Evolutionary conservation across 441 rosid genomes (phyloP), one percentile per base, ranked within the genome.

Genomic region (Cnidoscolus chayamansa): DNA sequence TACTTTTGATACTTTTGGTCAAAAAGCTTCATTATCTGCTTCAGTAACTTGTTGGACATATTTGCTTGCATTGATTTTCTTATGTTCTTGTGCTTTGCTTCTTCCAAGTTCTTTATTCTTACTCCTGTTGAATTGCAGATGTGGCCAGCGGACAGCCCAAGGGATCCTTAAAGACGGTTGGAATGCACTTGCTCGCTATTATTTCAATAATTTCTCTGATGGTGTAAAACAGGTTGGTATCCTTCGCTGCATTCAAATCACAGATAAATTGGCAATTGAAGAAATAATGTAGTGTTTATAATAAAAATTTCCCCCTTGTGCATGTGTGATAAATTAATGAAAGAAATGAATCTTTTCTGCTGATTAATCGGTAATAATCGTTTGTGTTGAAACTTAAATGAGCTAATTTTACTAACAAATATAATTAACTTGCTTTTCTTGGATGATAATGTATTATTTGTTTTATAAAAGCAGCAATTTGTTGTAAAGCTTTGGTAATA

Each of bases 191-290:
- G 76, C 72, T 62, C 99, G 99, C 74, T 96, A 96, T 77, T 96
- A 96, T 79, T 84, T 91, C 73, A 96, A 96, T 78, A 96, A 96
- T 79, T 96, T 96, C 75, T 79, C 81, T 45, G 99, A 96, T 80
- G 99, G 99, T 83, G 91, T 85, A 68, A 96, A 79, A 79, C 93
- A 88, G 90, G 96, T 87, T 61, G n/a, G 74, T 16, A 60, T 70
- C 32, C 74, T 78, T 74, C 32, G 8, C 50, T 47, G 47, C 2
- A 20, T 64, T 64, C 15, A 58, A 57, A 48, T 43, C 25, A 57
- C 51, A 32, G 63, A 2, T 40, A 6, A 63, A 54, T 56, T 55
- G 20, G 45, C 13, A 10, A 32, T 37, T 53, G 7, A 25, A 56
- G 47, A 37, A 58, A 16, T 32, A 43, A 7, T 25, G 25, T 43